A percentile compares a stretch with the other conserved stretches of the same genome.
phyloP scores from a whole-genome alignment of 257 asterid species.

The Solanum boliviense region DNA sequence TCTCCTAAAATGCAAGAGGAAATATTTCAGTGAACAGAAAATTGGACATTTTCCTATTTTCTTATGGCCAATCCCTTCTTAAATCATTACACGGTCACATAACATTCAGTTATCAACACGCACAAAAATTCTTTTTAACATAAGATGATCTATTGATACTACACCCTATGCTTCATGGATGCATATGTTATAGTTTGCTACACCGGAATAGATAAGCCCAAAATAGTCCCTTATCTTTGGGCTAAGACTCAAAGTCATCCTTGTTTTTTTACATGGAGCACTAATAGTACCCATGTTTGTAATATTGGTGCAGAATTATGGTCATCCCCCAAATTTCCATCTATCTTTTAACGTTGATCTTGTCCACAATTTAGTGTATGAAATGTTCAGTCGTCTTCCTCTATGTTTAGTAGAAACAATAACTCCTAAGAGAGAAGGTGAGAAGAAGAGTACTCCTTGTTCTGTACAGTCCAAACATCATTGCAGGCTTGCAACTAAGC shows the following conservation, averaged over 20 bases:
- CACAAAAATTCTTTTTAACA: neutral
- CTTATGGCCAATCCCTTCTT: neutral
- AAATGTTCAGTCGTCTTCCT: neutral
- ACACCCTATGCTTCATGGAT: neutral
- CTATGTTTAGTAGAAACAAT: neutral
- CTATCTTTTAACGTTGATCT: neutral
- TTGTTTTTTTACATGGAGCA: neutral
- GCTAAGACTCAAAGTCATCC: neutral
- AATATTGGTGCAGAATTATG: neutral
- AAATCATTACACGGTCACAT: neutral
- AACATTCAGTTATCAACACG: neutral
- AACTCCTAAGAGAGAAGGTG: neutral
- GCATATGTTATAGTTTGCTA: neutral
- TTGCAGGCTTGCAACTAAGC: neutral
- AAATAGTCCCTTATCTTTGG: neutral
- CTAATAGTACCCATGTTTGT: neutral
- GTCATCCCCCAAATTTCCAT: neutral
- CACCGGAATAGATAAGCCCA: neutral
- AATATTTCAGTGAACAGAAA: conserved; percentile 4
- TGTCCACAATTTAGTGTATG: neutral
- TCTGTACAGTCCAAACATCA: neutral
- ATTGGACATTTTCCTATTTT: neutral
- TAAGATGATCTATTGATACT: neutral
- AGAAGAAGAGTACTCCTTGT: neutral
- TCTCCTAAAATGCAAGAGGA: conserved; percentile 50